phyloP scores from a whole-genome alignment of 495 filamentous ascomycete genomes.

The Neurospora sp. region DNA sequence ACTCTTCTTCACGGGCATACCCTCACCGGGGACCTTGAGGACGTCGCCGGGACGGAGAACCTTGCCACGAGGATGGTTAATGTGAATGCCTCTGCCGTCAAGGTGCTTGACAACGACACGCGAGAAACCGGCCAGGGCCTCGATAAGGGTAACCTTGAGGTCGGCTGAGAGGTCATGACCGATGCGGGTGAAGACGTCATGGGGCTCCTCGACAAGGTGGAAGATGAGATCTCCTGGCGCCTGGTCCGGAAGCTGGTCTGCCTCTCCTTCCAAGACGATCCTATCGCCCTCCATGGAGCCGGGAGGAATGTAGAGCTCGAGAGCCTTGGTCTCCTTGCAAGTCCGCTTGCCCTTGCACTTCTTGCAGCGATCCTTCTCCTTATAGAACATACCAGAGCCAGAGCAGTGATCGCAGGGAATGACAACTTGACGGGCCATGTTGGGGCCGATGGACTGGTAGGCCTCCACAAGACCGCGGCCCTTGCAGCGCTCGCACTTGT shows the following conservation, averaged over 20 bases:
- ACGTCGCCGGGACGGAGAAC: conserved; percentile 71
- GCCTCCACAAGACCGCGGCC: conserved; percentile 64
- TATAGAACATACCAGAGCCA: conserved; percentile 72
- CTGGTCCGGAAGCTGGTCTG: conserved; percentile 84
- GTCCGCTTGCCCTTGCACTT: conserved; percentile 92
- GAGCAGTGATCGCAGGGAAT: conserved; percentile 68
- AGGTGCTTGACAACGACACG: conserved; percentile 87
- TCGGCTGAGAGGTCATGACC: conserved; percentile 76
- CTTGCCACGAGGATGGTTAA: conserved; percentile 65
- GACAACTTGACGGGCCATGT: conserved; percentile 66
- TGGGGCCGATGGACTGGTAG: conserved; percentile 67
- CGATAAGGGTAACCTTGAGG: conserved; percentile 68
- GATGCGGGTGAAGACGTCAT: conserved; percentile 67
- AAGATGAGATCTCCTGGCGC: conserved; percentile 92
- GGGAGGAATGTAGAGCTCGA: conserved; percentile 92
- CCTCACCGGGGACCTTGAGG: conserved; percentile 76
- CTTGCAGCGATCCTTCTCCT: conserved; percentile 94
- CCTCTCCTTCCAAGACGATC: conserved; percentile 87
- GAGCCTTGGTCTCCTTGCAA: conserved; percentile 72
- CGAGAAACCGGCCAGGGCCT: conserved; percentile 81
- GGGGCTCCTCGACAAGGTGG: conserved; percentile 68
- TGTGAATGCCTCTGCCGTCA: conserved; percentile 81
- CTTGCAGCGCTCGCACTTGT: conserved; percentile 73
- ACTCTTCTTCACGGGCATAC: conserved; percentile 84
- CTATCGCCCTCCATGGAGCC: conserved; percentile 81